Percentiles rank a stretch among this genome's conserved stretches.
phyloP scores from a whole-genome alignment of 768 basidiomycete species.

The Tulasnella sp. region DNA sequence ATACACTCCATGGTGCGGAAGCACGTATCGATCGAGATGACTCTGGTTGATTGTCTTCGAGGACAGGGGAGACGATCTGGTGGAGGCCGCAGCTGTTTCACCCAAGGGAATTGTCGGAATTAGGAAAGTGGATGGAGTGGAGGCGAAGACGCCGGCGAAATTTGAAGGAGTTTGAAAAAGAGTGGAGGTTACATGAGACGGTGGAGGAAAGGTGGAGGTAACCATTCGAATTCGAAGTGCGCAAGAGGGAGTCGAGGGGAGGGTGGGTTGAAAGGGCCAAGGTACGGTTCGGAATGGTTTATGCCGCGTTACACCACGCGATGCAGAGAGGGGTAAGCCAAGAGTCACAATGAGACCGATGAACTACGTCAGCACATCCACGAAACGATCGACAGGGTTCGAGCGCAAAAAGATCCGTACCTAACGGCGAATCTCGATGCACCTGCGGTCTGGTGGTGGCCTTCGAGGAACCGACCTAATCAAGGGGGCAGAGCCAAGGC shows the following conservation, averaged over 20 bases:
- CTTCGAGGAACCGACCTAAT: conserved; percentile 27
- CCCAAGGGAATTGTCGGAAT: background rate
- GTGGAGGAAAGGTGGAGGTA: background rate
- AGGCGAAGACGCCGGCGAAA: background rate
- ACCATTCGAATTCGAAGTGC: background rate
- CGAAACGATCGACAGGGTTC: conserved; percentile 8
- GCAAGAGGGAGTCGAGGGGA: background rate
- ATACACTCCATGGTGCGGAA: conserved; percentile 31
- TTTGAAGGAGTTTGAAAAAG: background rate
- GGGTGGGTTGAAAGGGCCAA: background rate
- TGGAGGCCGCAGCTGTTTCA: conserved; percentile 26
- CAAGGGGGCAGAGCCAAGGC: background rate
- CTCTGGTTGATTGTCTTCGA: conserved; percentile 15
- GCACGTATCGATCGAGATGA: conserved; percentile 11
- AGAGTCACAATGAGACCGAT: background rate
- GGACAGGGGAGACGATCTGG: conserved; percentile 28
- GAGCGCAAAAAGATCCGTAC: background rate
- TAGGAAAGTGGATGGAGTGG: background rate
- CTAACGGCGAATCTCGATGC: conserved; percentile 28
- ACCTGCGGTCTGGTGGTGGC: conserved; percentile 29
- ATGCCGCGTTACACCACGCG: background rate
- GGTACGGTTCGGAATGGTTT: background rate
- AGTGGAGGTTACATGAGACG: background rate
- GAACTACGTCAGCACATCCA: background rate
- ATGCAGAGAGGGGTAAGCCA: background rate